phyloP scores from a whole-genome alignment of 768 basidiomycete genomes.

The Calvatia gigantea region DNA sequence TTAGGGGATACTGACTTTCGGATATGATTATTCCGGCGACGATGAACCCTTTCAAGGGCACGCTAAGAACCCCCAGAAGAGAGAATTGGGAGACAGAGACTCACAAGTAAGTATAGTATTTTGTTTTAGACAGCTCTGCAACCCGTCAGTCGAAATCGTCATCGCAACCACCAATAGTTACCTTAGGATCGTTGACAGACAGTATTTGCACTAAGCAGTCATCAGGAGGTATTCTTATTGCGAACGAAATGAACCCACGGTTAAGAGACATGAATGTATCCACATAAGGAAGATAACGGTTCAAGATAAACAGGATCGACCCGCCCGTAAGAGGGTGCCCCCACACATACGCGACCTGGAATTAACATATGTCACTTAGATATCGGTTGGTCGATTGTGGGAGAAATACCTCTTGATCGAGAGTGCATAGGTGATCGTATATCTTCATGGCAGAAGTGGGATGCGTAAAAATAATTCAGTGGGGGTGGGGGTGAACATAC shows the following conservation, averaged over 20 bases:
- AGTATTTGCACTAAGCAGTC: constrained; percentile 11
- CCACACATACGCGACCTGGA: constrained; percentile 33
- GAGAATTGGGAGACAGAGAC: constrained; percentile 1
- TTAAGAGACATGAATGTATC: constrained; percentile 32
- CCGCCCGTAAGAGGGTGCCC: constrained; percentile 24
- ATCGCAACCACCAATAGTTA: background rate
- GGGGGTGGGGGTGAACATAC: constrained; percentile 14
- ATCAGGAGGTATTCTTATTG: background rate
- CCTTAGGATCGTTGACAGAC: constrained; percentile 19
- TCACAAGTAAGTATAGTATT: constrained; percentile 30
- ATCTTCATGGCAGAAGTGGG: constrained; percentile 23
- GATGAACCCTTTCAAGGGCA: constrained; percentile 24
- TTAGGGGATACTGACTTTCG: constrained; percentile 24
- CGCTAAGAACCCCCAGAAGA: background rate
- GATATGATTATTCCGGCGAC: constrained; percentile 33
- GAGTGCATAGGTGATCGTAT: constrained; percentile 32
- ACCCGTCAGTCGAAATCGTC: background rate
- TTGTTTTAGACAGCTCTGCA: constrained; percentile 21
- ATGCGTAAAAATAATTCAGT: no score
- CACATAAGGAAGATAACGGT: constrained; percentile 37
- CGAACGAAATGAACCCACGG: constrained; percentile 18
- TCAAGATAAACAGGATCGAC: constrained; percentile 32
- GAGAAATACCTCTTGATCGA: constrained; percentile 29
- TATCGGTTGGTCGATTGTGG: background rate
- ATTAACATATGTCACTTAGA: background rate